Evolutionary conservation across 306 rosid species (phyloP).

Genomic region (Luffa acutangula): DNA sequence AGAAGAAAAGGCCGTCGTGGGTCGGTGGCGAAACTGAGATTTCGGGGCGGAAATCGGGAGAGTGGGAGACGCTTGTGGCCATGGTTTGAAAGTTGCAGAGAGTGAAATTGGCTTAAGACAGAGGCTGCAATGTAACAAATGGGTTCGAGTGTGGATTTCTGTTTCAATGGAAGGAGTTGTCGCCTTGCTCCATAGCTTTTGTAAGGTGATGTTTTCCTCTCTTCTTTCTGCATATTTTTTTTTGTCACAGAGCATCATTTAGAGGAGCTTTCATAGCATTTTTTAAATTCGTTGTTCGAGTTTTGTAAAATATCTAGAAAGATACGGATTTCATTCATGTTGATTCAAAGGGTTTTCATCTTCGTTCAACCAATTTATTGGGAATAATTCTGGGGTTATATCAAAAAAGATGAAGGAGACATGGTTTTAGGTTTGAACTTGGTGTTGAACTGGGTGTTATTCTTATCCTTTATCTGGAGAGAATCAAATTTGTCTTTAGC

Average conservation of each 20-base stretch:
- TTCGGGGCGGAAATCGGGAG: slow-evolving; percentile 44
- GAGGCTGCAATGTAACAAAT: background rate
- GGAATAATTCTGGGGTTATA: background rate
- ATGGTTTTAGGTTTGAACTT: background rate
- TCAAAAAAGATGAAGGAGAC: background rate
- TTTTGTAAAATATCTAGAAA: background rate
- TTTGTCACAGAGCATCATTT: background rate
- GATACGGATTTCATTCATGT: background rate
- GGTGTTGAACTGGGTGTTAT: background rate
- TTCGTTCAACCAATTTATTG: background rate
- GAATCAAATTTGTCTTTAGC: background rate
- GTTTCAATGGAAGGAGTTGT: slow-evolving; percentile 19
- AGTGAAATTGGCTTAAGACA: background rate
- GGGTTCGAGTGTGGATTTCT: slow-evolving; percentile 16
- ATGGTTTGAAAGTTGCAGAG: background rate
- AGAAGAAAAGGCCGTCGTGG: slow-evolving; percentile 72
- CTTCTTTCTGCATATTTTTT: background rate
- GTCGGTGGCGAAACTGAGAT: slow-evolving; percentile 18
- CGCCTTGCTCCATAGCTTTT: slow-evolving; percentile 3
- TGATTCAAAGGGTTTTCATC: background rate
- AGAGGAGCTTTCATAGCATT: background rate
- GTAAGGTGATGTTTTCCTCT: background rate
- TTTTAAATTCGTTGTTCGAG: background rate
- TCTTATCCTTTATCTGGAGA: background rate
- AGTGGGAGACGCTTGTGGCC: slow-evolving; percentile 20